Base-by-base conservation (phyloP, 2,329 filamentous ascomycete genomes). In the Aspergillus pseudoglaucus region DNA sequence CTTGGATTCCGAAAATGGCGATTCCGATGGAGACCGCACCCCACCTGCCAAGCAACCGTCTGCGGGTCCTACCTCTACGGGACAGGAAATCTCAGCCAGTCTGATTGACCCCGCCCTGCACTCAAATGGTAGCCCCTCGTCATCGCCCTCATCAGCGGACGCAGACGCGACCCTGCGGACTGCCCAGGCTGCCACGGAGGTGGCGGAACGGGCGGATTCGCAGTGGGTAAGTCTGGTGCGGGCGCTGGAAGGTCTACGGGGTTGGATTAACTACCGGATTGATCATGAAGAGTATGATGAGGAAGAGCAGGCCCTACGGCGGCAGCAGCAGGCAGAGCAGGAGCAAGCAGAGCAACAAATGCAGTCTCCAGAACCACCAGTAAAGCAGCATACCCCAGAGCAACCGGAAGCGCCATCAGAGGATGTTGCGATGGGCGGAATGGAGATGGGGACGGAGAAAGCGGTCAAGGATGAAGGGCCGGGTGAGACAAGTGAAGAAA, bases 171-270 rank as follows among this genome's bases (percentile, higher is more conserved):
- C 62, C 5, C 56, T 64, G 47, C 65, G 65, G 27, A 67, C 65
- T 37, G 62, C 67, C 2, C 63, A 67, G 47, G 63, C 65, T 1
- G 66, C 67, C 23, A 67, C 67, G 1, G 68, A 72, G 43, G 66
- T 68, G 37, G 65, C 66, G 1, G 67, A 69, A 49, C 65, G 64
- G 2, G 62, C 63, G 38, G 73, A 76, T 35, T 76, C 80, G 52
- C 74, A 78, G 53, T 84, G 81, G 81, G 76, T 84, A 8, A 78
- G 82, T 61, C 82, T 83, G 64, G 79, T 82, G 47, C 78, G 81
- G n/a, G 73, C 81, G 8, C 78, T 84, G 25, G 81, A 84, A 65
- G 73, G 75, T 44, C 71, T 84, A 32, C 74, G 81, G 39, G 74
- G 75, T 17, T 79, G 78, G 63, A 74, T 84, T 55, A 75, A 76